These are phyloP conservation scores for Euphorbia lathyris DNA, from an alignment of 345 rosid species.

Conservation along the genomic window DNA sequence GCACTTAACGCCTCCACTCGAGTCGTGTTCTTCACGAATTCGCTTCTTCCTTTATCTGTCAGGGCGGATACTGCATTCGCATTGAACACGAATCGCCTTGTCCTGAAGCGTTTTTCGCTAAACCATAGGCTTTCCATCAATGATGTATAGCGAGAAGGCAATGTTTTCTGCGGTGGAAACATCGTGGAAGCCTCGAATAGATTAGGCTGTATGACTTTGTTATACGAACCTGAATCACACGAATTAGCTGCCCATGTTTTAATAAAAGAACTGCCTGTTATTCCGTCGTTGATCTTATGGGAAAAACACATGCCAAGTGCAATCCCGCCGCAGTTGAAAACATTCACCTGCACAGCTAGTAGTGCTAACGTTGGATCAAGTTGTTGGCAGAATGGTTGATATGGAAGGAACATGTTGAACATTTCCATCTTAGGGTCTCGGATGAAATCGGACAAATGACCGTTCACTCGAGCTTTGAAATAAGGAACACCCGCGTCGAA, in stretches of 20 bases:
- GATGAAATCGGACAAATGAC: constrained; percentile 3
- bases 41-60: background rate
- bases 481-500: constrained; percentile 13
- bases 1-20: background rate
- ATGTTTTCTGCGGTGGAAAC: background rate
- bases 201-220: background rate
- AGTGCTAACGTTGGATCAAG: background rate
- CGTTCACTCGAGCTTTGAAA: background rate
- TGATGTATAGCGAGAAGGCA: background rate
- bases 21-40: background rate
- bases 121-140: constrained; percentile 4
- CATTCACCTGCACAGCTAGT: constrained; percentile 11
- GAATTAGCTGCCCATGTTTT: constrained; percentile 4
- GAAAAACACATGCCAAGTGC: constrained; percentile 13
- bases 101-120: background rate
- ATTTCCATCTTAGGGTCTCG: background rate
- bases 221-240: background rate
- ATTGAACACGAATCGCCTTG: constrained; percentile 7
- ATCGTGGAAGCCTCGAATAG: background rate
- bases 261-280: background rate
- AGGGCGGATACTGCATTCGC: background rate
- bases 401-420: background rate
- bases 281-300: constrained; percentile 8
- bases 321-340: constrained; percentile 15
- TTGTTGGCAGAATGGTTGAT: background rate